Evolutionary conservation across 768 basidiomycete species (phyloP), one percentile per base, ranked within the genome.

Genomic region (Chlorophyllum brunneum): DNA sequence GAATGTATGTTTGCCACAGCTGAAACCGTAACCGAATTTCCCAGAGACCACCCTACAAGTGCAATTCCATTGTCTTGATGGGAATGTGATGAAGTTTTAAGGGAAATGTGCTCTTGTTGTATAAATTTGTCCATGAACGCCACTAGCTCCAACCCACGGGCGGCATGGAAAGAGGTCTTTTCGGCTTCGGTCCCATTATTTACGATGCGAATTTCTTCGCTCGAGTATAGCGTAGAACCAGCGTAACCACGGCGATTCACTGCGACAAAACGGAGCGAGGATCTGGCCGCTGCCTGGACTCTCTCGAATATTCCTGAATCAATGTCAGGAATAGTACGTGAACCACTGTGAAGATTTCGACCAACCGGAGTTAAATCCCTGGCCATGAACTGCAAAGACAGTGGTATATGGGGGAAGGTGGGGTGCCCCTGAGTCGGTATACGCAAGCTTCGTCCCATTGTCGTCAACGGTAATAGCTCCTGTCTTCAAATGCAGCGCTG

Each of bases 201-300:
- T n/a, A 37, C 15, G 18, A 5, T 16, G 7, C 31, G 31, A 13
- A 65, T 54, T 46, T 72, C 71, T 6, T 54, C 52, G 1, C 52
- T 26, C 2, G 63, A 55, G 54, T 59, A 61, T 0, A 61, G 60
- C 5, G 69, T 65, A 4, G 72, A 69, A 0, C 65, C 61, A 0
- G 57, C 54, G 40, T 70, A 71, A 46, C 66, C 65, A 4, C 71
- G 64, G 33, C 70, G 57, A 41, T 66, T 71, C 27, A 67, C 30
- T 7, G 61, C 54, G 36, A 73, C 60, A 34, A 73, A 37, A 7
- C 72, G 67, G 11, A 71, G 9, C 3, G 47, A 2, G 24, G 11
- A 6, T 1, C 16, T 23, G 4, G 48, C 31, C 27, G 18, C 27
- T n/a, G 4, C 36, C 18, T 37, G 36, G 4, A 37, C 36, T 6